Evolutionary conservation across 495 filamentous ascomycete genomes (phyloP).

Genomic region (Daldinia bambusicola): DNA sequence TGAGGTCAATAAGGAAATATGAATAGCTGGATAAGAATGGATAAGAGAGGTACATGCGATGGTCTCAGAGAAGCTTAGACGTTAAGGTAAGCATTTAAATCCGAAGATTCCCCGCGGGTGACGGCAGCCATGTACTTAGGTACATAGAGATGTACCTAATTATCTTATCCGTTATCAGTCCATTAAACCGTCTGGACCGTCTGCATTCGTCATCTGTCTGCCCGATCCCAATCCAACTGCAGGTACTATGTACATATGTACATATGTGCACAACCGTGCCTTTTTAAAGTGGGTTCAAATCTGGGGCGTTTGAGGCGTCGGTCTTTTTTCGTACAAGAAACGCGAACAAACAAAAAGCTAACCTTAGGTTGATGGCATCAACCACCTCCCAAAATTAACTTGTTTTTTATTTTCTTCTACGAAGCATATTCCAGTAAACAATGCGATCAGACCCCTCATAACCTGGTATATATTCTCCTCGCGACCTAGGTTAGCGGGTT

Average conservation of each 20-base stretch:
- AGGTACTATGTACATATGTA: background rate
- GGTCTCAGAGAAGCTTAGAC: background rate
- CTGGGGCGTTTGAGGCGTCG: background rate
- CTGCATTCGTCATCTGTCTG: constrained; percentile 4
- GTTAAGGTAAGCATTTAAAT: background rate
- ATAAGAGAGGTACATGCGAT: background rate
- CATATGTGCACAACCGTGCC: background rate
- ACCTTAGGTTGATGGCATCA: background rate
- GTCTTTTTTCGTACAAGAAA: background rate
- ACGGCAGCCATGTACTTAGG: background rate
- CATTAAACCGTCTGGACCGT: background rate
- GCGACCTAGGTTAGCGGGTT: constrained; percentile 11
- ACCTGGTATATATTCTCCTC: background rate
- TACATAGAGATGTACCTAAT: background rate
- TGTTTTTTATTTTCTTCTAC: background rate
- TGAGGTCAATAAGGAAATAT: constrained; percentile 1
- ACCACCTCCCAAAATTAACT: background rate
- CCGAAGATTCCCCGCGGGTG: background rate
- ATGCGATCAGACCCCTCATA: constrained; percentile 21
- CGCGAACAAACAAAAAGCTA: constrained; percentile 7
- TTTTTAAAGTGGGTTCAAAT: background rate
- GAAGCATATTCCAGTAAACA: background rate
- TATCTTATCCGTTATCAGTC: background rate
- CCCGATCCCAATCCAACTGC: background rate
- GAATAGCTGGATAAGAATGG: background rate